These are phyloP conservation scores for Lavandula angustifolia DNA, from an alignment of 257 asterid species.

Conservation along the genomic window DNA sequence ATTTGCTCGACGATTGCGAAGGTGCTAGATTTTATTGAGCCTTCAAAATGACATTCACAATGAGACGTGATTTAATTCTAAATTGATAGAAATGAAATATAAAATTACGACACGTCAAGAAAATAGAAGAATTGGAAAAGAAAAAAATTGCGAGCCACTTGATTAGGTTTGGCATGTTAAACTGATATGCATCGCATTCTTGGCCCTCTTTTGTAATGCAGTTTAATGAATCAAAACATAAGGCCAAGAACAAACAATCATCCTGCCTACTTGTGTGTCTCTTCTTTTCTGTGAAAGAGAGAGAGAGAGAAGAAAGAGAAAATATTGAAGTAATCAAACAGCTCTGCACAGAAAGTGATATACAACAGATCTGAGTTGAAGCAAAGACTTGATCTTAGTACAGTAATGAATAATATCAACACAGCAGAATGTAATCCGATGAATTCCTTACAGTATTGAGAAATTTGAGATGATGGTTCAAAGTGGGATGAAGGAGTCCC, in stretches of 20 bases:
- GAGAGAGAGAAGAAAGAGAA: neutral
- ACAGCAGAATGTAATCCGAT: conserved; percentile 16
- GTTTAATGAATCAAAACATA: neutral
- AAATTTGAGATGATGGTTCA: neutral
- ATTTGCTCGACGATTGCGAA: too few species aligned
- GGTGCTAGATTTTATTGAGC: too few species aligned
- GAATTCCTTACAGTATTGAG: conserved; percentile 22
- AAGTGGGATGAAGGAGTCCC: neutral
- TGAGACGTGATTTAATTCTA: too few species aligned
- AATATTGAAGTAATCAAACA: too few species aligned
- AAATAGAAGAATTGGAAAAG: too few species aligned
- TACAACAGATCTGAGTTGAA: conserved; percentile 30
- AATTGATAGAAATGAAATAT: too few species aligned
- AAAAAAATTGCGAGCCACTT: too few species aligned
- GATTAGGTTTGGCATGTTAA: neutral
- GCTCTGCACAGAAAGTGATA: neutral
- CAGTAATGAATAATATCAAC: conserved; percentile 17
- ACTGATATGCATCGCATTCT: neutral
- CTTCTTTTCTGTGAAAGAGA: neutral
- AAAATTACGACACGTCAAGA: too few species aligned
- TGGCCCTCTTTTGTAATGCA: conserved; percentile 17
- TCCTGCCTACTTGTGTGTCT: neutral
- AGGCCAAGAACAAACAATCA: conserved; percentile 10
- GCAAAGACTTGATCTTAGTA: conserved; percentile 16
- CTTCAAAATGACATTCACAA: too few species aligned